Evolutionary conservation across 2,329 filamentous ascomycete genomes (phyloP), one percentile per base, ranked within the genome.

Genomic region (Capronia americana): DNA sequence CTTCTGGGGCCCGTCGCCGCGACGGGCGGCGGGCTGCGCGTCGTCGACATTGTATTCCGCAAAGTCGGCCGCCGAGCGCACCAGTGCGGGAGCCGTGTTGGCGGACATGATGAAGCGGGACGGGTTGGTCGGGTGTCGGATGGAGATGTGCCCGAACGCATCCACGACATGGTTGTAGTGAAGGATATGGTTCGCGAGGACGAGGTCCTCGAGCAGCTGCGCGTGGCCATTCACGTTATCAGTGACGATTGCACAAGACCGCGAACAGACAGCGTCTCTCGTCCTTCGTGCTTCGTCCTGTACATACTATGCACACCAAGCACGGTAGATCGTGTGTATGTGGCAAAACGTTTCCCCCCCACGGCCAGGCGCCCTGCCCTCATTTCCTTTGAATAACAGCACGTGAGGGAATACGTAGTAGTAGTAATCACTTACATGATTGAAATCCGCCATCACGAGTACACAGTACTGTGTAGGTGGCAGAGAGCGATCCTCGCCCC

Each of bases 81-180:
- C 79, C 1, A 83, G 75, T 2, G 80, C 84, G 2, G 83, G 83
- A 4, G 84, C 80, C 26, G 80, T 73, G 66, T 79, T 79, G 26
- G 77, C 77, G 14, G 82, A 81, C 77, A 86, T 81, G 65, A 86
- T 77, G 74, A 84, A 85, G 54, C 77, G 76, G 2, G 78, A 73
- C 1, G 79, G 72, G 12, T 84, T 79, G 41, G 74, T 62, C 0
- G 84, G 83, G 63, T 84, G 80, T 6, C 85, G 79, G 20, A 85
- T 77, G 1, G 84, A 85, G 17, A 87, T 77, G 68, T 87, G 84
- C 23, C 84, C 84, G 70, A 83, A 87, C 1, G 82, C 84, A 64
- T 86, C 84, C 26, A 87, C 72, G 7, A 86, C 77, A 11, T 23
- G 17, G 48, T 85, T 76, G 63, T 82, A 72, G 72, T 85, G 82